phyloP scores from a whole-genome alignment of 2,329 filamentous ascomycete species.

The Coniella vitis region DNA sequence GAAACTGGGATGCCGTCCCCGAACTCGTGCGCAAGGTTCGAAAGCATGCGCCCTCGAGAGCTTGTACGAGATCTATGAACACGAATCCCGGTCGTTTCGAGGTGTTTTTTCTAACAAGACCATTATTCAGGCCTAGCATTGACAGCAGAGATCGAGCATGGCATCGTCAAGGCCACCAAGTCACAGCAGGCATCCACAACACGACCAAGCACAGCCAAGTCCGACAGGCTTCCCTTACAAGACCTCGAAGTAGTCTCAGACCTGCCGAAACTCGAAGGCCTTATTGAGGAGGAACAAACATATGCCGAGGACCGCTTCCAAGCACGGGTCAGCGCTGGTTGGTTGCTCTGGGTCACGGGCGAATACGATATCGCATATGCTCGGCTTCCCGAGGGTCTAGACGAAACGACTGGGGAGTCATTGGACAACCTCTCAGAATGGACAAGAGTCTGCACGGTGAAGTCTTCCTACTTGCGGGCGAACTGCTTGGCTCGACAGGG shows the following conservation, averaged over 20 bases:
- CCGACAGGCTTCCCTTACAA: constrained; percentile 28
- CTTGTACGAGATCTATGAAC: constrained; percentile 54
- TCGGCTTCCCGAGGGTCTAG: constrained; percentile 58
- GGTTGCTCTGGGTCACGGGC: constrained; percentile 73
- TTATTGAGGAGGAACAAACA: constrained; percentile 50
- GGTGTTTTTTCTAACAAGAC: constrained; percentile 18
- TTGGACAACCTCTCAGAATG: constrained; percentile 58
- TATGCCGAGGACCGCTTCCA: constrained; percentile 61
- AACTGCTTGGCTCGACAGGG: constrained; percentile 47
- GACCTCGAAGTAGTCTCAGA: constrained; percentile 39
- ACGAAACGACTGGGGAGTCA: constrained; percentile 46
- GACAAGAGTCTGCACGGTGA: constrained; percentile 76
- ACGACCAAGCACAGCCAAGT: constrained; percentile 32
- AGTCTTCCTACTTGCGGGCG: constrained; percentile 71
- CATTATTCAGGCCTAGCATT: constrained; percentile 54
- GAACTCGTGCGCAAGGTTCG: constrained; percentile 89
- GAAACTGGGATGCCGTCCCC: constrained; percentile 77
- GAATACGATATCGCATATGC: constrained; percentile 58
- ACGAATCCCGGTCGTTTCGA: constrained; percentile 2
- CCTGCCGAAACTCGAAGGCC: constrained; percentile 45
- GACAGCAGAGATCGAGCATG: constrained; percentile 62
- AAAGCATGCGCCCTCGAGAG: constrained; percentile 82
- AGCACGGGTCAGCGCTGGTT: constrained; percentile 74
- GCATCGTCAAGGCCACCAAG: constrained; percentile 51
- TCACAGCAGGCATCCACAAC: constrained; percentile 29